Conservation (phyloP, 2,329 filamentous ascomycete genomes). For the Dendryphion nanum region DNA sequence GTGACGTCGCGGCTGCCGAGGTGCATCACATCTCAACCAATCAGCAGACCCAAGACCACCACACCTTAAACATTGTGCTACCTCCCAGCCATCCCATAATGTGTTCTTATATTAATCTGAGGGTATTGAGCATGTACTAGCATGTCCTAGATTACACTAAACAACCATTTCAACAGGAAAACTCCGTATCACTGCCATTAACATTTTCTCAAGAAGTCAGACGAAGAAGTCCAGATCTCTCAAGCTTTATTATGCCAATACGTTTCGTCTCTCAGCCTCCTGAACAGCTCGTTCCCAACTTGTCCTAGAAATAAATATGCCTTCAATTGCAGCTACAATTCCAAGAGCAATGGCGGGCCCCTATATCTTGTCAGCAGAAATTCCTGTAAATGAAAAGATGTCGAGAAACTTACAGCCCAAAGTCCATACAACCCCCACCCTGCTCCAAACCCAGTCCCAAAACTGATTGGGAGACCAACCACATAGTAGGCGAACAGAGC, state of each 20-base stretch:
- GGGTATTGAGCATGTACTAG: no score
- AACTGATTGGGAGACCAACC: slow-evolving; percentile 80
- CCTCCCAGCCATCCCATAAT: no score
- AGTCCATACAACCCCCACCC: slow-evolving; percentile 76
- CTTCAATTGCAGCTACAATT: slow-evolving; percentile 58
- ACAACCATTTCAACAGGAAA: no score
- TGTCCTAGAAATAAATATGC: slow-evolving; percentile 54
- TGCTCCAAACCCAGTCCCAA: slow-evolving; percentile 73
- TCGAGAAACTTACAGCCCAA: slow-evolving; percentile 55
- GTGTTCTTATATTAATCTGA: no score
- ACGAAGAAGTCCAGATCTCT: no score
- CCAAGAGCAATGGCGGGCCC: slow-evolving; percentile 62
- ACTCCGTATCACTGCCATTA: no score
- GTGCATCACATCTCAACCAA: no score
- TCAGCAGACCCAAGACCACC: no score
- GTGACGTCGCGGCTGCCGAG: no score
- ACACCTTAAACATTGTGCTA: no score
- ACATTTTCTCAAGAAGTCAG: no score
- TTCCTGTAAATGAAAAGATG: not conserved
- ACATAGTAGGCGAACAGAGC: slow-evolving; percentile 85
- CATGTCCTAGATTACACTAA: no score
- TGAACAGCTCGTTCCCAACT: slow-evolving; percentile 61
- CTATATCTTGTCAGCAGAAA: slow-evolving; percentile 12
- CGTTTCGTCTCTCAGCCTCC: slow-evolving; percentile 59
- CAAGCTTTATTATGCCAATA: not conserved